phyloP scores from a whole-genome alignment of 2,329 filamentous ascomycete genomes.

The Fusarium annulatum region DNA sequence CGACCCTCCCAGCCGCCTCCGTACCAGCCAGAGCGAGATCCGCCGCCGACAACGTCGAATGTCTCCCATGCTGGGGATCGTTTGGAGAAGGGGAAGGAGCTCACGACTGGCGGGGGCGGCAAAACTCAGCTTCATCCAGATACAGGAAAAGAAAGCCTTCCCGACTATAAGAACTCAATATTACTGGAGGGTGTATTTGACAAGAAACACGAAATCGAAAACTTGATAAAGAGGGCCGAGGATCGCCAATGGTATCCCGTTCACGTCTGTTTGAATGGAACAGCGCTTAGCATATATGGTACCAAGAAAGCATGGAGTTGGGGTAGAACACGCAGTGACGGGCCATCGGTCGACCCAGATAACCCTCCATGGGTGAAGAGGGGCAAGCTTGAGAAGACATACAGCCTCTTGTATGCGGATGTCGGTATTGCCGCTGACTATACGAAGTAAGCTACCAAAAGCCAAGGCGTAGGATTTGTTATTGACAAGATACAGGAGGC shows the following conservation, averaged over 20 bases:
- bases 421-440: conserved; percentile 80
- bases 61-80: conserved; percentile 28
- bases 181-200: conserved; percentile 67
- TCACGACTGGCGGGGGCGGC: conserved; percentile 39
- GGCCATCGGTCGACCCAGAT: conserved; percentile 61
- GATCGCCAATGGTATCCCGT: conserved; percentile 73
- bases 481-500: conserved; percentile 55
- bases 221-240: conserved; percentile 70
- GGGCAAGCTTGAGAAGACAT: conserved; percentile 71
- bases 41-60: conserved; percentile 26
- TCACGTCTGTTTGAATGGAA: conserved; percentile 74
- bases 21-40: conserved; percentile 52
- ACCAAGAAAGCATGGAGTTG: conserved; percentile 68
- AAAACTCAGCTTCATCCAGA: conserved; percentile 12
- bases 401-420: conserved; percentile 79
- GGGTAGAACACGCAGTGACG: conserved; percentile 61
- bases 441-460: conserved; percentile 65
- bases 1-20: conserved; percentile 61
- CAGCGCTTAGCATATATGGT: conserved; percentile 73
- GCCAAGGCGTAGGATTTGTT: not conserved
- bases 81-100: conserved; percentile 32
- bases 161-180: conserved; percentile 68
- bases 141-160: conserved; percentile 58
- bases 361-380: conserved; percentile 63
- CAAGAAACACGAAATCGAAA: conserved; percentile 74